These are phyloP conservation scores for Fusarium sublunatum DNA, from an alignment of 2,329 filamentous ascomycete species.

Conservation along the genomic window DNA sequence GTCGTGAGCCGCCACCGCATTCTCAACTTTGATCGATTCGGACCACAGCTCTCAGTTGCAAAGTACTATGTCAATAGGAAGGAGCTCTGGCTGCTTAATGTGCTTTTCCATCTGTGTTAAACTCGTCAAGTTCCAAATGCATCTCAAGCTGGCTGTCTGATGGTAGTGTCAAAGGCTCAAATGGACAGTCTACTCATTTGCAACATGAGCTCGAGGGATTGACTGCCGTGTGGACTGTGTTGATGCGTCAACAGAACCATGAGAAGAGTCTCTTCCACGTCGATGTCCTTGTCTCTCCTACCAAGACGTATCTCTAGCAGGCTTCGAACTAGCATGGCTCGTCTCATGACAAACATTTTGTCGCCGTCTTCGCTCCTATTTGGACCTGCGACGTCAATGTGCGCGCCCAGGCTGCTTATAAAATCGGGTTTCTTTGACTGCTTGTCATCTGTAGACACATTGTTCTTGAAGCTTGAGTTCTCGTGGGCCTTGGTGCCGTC, in stretches of 20 bases:
- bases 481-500: too few species aligned
- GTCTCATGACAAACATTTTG: background rate
- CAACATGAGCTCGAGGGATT: background rate
- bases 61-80: background rate
- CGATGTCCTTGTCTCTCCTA: background rate
- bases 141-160: background rate
- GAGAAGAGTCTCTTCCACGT: slow-evolving; percentile 3
- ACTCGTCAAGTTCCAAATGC: background rate
- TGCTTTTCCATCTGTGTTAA: background rate
- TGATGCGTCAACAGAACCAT: background rate
- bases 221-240: background rate
- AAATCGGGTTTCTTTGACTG: too few species aligned
- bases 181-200: background rate
- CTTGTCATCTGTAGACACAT: too few species aligned
- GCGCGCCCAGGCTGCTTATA: slow-evolving; percentile 3
- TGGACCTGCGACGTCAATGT: background rate
- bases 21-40: too few species aligned
- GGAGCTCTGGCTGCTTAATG: background rate
- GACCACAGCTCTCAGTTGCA: background rate
- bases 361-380: background rate
- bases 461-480: too few species aligned
- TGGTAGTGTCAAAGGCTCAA: background rate
- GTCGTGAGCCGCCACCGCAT: too few species aligned
- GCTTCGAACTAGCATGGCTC: background rate
- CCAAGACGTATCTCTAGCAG: background rate